A percentile compares a stretch with the other conserved stretches of the same genome.
phyloP scores from a whole-genome alignment of 2,329 filamentous ascomycete species.

The Sporothrix phasma region DNA sequence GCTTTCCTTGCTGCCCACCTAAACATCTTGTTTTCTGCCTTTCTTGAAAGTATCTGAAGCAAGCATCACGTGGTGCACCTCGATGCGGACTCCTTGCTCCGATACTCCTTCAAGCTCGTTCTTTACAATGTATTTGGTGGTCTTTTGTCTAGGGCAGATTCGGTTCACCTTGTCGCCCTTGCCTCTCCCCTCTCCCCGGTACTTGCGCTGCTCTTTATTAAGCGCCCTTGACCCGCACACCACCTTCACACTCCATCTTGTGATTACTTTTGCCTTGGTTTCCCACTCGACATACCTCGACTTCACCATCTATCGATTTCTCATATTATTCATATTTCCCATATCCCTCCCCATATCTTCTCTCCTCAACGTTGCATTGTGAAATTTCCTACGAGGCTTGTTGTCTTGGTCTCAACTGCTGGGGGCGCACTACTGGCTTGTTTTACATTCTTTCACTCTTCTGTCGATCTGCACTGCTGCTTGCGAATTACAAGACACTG shows the following conservation, averaged over 20 bases:
- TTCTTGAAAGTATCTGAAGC: neutral
- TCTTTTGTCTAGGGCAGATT: neutral
- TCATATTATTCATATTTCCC: neutral
- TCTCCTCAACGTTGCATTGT: constrained; percentile 1
- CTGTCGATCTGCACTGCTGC: constrained; percentile 8
- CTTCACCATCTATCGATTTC: too few species aligned
- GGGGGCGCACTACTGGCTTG: constrained; percentile 7
- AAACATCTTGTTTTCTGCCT: neutral
- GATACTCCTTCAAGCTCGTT: neutral
- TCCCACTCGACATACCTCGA: too few species aligned
- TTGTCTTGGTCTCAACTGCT: neutral
- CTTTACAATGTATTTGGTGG: neutral
- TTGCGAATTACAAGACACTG: constrained; percentile 11
- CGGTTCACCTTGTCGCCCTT: neutral
- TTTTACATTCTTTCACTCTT: constrained; percentile 13
- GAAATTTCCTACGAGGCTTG: neutral
- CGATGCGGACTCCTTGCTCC: neutral
- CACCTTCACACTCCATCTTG: neutral
- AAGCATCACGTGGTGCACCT: neutral
- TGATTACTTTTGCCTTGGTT: neutral
- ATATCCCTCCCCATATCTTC: neutral
- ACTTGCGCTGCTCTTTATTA: neutral
- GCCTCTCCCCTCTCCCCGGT: neutral
- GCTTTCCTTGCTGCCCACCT: neutral
- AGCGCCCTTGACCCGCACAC: neutral